Evolutionary conservation across 768 basidiomycete species (phyloP).

Genomic region (Leccinum subgranulosum): DNA sequence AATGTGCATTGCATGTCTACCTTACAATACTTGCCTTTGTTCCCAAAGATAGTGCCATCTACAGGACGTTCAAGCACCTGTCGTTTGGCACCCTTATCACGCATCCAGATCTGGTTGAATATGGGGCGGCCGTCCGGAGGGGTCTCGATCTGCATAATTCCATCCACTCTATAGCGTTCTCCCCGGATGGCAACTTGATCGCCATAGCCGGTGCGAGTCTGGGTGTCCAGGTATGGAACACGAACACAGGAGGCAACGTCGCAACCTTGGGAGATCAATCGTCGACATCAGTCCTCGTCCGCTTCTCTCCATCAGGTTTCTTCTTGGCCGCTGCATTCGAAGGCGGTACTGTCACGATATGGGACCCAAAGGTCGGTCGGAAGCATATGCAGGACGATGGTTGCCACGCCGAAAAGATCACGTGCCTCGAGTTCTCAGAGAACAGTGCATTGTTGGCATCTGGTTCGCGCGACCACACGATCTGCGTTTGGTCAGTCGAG

Average conservation of each 20-base stretch:
- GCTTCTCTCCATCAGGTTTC: constrained; percentile 19
- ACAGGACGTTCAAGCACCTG: constrained; percentile 9
- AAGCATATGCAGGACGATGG: constrained; percentile 19
- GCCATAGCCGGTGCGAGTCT: constrained; percentile 15
- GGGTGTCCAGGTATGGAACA: constrained; percentile 23
- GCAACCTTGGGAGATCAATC: constrained; percentile 16
- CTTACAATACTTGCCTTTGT: constrained; percentile 6
- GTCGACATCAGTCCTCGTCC: constrained; percentile 9
- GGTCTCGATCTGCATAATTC: neutral
- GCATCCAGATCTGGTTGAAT: neutral
- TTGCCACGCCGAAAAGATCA: too few relatives aligned
- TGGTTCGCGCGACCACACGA: too few relatives aligned
- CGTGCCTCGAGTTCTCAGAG: too few relatives aligned
- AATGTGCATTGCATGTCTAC: constrained; percentile 21
- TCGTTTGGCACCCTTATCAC: neutral
- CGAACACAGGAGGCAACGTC: constrained; percentile 17
- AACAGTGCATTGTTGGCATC: too few relatives aligned
- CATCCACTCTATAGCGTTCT: constrained; percentile 17
- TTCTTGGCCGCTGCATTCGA: constrained; percentile 19
- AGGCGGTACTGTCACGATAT: constrained; percentile 12
- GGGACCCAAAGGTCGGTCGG: constrained; percentile 20
- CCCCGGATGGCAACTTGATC: constrained; percentile 7
- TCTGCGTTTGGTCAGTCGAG: too few relatives aligned
- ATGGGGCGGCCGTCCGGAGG: neutral
- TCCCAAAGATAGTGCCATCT: neutral